Evolutionary conservation across 2,329 filamentous ascomycete species (phyloP).

Genomic region (Geosmithia putterillii): DNA sequence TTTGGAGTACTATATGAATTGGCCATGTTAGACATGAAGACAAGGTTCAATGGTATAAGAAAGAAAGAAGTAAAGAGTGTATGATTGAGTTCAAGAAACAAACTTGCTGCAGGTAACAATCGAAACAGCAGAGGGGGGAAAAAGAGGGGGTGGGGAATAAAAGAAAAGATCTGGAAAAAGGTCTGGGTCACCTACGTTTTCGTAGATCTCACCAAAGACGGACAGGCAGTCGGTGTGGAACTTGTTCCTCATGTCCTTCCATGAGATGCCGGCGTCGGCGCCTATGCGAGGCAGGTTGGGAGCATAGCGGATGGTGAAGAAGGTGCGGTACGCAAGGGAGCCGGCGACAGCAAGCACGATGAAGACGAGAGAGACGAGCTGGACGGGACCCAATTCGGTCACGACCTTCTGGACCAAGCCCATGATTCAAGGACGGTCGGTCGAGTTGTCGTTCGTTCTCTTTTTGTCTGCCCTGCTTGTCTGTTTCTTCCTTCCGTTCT

Average conservation of each 20-base stretch:
- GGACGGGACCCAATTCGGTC: neutral
- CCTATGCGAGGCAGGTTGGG: slow-evolving; percentile 11
- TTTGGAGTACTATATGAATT: slow-evolving; percentile 25
- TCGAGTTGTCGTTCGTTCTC: neutral
- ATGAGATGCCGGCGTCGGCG: slow-evolving; percentile 11
- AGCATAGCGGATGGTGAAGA: slow-evolving; percentile 11
- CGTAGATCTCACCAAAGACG: slow-evolving; percentile 16
- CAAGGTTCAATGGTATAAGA: neutral
- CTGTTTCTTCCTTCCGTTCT: neutral
- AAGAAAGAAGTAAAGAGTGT: neutral
- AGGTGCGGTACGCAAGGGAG: slow-evolving; percentile 8
- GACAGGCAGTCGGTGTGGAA: slow-evolving; percentile 17
- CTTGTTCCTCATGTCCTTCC: slow-evolving; percentile 12
- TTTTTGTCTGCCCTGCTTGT: neutral
- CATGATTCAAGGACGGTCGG: neutral
- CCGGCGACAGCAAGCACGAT: slow-evolving; percentile 3
- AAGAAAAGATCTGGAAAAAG: neutral
- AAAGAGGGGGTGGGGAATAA: too few species aligned
- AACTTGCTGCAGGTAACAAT: neutral
- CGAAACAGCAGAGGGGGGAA: neutral
- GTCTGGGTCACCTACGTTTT: slow-evolving; percentile 9
- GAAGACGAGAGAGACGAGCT: neutral
- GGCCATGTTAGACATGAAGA: neutral
- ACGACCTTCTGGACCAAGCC: neutral
- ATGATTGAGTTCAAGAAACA: neutral